Conservation (phyloP, 768 basidiomycete species). For the Gautieria morchelliformis region DNA sequence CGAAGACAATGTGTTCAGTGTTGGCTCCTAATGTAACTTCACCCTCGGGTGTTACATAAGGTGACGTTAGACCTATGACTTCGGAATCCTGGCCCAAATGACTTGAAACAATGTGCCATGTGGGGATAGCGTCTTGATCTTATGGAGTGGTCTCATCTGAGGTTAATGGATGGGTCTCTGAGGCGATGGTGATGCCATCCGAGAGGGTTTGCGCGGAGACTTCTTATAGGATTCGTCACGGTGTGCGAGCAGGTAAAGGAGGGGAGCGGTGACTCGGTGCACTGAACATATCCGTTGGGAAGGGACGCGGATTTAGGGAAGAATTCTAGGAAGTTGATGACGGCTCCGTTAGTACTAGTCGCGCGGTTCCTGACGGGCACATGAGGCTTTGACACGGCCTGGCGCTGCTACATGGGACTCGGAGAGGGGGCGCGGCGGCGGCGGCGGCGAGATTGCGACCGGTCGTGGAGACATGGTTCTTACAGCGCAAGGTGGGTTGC, state of each 20-base stretch:
- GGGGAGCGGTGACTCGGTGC: not conserved
- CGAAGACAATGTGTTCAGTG: too few relatives aligned
- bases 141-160: not conserved
- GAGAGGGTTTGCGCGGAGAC: slow-evolving; percentile 7
- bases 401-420: too few relatives aligned
- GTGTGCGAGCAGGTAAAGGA: not conserved
- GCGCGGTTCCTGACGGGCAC: too few relatives aligned
- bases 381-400: too few relatives aligned
- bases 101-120: not conserved
- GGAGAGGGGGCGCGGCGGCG: too few relatives aligned
- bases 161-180: not conserved
- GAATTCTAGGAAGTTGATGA: too few relatives aligned
- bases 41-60: too few relatives aligned
- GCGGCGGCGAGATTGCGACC: too few relatives aligned
- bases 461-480: too few relatives aligned
- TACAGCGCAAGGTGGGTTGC: too few relatives aligned
- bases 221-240: not conserved
- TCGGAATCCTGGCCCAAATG: not conserved
- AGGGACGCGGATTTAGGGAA: not conserved
- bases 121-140: not conserved
- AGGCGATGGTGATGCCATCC: not conserved
- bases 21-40: too few relatives aligned
- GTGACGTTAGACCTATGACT: slow-evolving; percentile 9
- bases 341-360: too few relatives aligned
- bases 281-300: not conserved